Conservation (phyloP, 148 eudicot genomes). For the Rhododendron ovatum region DNA sequence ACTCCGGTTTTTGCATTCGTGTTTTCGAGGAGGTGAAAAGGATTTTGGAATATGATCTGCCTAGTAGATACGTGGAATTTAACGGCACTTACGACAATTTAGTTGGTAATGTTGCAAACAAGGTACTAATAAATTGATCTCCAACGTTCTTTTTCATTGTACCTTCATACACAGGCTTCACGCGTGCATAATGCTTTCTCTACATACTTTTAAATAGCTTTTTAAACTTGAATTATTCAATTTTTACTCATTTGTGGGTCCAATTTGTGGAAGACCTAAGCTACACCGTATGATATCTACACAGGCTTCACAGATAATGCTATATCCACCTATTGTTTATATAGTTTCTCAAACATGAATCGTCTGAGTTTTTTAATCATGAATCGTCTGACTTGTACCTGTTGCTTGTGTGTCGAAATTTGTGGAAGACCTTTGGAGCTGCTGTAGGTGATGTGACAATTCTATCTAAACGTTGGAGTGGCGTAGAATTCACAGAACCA, state of each 20-base stretch:
- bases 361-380: neutral
- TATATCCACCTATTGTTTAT: neutral
- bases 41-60: neutral
- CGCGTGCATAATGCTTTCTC: neutral
- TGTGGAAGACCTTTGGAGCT: slow-evolving; percentile 28
- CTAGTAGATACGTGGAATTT: neutral
- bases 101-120: slow-evolving; percentile 6
- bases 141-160: neutral
- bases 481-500: slow-evolving; percentile 32
- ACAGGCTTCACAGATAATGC: neutral
- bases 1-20: slow-evolving; percentile 8
- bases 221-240: neutral
- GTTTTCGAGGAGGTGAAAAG: neutral
- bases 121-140: neutral
- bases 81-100: slow-evolving; percentile 8
- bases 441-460: slow-evolving; percentile 37
- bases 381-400: neutral
- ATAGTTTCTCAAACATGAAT: no score
- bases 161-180: neutral
- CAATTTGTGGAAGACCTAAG: neutral
- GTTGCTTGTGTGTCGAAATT: neutral
- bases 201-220: neutral
- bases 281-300: neutral
- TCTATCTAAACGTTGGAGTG: slow-evolving; percentile 14
- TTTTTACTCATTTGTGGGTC: neutral